Percentiles rank a stretch among this genome's conserved stretches.
Evolutionary conservation across 2,329 filamentous ascomycete genomes (phyloP).

Genomic region (Penicillium corylophilum): DNA sequence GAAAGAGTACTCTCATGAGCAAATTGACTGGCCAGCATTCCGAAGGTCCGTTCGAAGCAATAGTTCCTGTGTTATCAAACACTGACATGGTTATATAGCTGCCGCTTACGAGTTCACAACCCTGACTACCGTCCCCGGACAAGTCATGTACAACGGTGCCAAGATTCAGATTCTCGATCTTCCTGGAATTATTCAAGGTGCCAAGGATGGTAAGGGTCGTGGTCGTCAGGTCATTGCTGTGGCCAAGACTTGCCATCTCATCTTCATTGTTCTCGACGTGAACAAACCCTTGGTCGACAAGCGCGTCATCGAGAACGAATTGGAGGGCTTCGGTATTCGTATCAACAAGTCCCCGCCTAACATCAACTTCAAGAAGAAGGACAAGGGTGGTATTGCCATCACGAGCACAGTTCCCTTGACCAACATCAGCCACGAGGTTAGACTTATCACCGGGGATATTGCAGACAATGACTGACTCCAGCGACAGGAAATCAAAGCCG

Average conservation of each 20-base stretch:
- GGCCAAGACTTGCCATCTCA: slow-evolving; percentile 96
- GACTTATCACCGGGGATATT: slow-evolving; percentile 7
- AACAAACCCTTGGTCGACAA: slow-evolving; percentile 99
- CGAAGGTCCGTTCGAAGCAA: slow-evolving; percentile 54
- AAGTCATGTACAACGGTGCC: slow-evolving; percentile 93
- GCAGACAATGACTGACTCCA: slow-evolving; percentile 14
- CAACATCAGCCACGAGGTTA: slow-evolving; percentile 81
- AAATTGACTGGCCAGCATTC: slow-evolving; percentile 93
- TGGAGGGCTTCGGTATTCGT: slow-evolving; percentile 95
- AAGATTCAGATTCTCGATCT: slow-evolving; percentile 98
- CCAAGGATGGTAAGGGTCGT: slow-evolving; percentile 96
- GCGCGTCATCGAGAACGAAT: slow-evolving; percentile 86
- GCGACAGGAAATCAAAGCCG: slow-evolving; percentile 81
- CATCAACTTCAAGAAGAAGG: slow-evolving; percentile 99
- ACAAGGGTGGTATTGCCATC: slow-evolving; percentile 94
- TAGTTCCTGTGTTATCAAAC: background rate
- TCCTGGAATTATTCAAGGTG: slow-evolving; percentile 97
- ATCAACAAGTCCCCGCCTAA: slow-evolving; percentile 98
- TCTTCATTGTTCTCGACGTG: slow-evolving; percentile 97
- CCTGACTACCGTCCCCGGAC: slow-evolving; percentile 92
- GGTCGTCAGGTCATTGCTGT: slow-evolving; percentile 98
- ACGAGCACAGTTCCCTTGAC: slow-evolving; percentile 90
- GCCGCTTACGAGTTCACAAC: slow-evolving; percentile 99
- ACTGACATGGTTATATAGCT: slow-evolving; percentile 46
- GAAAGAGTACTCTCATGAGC: slow-evolving; percentile 97